A percentile compares a stretch with the other conserved stretches of the same genome.
phyloP scores from a whole-genome alignment of 768 basidiomycete genomes.

The Fomitopsis pulvina region DNA sequence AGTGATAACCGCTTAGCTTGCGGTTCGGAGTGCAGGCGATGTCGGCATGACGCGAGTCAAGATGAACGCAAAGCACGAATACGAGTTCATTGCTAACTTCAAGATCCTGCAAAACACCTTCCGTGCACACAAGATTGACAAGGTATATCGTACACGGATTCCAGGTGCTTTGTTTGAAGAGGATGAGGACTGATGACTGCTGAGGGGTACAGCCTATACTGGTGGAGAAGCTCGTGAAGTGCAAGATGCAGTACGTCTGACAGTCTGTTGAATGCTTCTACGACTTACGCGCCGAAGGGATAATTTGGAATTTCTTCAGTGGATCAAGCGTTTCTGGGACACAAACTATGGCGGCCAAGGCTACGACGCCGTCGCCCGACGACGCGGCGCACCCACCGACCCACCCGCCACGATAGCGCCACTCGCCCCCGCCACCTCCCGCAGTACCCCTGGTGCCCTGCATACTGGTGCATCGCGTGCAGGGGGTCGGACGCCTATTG shows the following conservation, averaged over 20 bases:
- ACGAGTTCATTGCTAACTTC: constrained; percentile 93
- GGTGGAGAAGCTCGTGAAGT: constrained; percentile 91
- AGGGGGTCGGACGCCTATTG: constrained; percentile 68
- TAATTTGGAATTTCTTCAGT: constrained; percentile 97
- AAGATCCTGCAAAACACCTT: constrained; percentile 92
- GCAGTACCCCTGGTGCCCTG: constrained; percentile 24
- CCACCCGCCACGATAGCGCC: constrained; percentile 76
- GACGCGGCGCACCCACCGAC: constrained; percentile 72
- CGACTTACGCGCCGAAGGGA: constrained; percentile 54
- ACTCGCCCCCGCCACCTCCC: constrained; percentile 35
- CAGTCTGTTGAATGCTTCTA: constrained; percentile 4
- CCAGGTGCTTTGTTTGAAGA: background rate
- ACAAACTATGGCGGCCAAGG: constrained; percentile 79
- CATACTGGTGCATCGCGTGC: constrained; percentile 34
- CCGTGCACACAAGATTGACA: constrained; percentile 91
- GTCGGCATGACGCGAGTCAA: constrained; percentile 89
- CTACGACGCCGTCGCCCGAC: constrained; percentile 80
- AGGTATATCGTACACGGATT: constrained; percentile 42
- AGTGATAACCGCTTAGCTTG: constrained; percentile 6
- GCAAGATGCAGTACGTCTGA: constrained; percentile 92
- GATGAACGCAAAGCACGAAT: constrained; percentile 93
- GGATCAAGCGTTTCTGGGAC: constrained; percentile 97
- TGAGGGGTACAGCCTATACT: constrained; percentile 66
- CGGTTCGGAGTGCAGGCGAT: constrained; percentile 52
- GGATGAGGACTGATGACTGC: background rate